These are phyloP conservation scores for Kazachstania sp. DNA, from an alignment of 1,139 yeast genomes.

Conservation along the genomic window DNA sequence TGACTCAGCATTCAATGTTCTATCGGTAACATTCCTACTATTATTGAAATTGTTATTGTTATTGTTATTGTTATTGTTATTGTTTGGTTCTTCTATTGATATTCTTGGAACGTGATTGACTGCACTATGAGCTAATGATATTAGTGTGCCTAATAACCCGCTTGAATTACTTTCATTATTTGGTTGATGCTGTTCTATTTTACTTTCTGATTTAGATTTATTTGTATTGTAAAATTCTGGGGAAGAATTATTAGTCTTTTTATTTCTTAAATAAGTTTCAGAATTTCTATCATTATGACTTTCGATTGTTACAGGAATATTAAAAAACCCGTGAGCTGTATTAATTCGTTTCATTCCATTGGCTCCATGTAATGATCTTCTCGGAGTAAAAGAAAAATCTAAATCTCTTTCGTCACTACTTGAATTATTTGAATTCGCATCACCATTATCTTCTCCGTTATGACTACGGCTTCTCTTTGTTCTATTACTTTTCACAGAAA, in stretches of 20 bases:
- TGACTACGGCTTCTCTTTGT: conserved; percentile 1
- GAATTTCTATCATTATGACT: conserved; percentile 4
- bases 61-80: conserved; percentile 4
- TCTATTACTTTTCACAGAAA: conserved; percentile 14
- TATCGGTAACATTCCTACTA: conserved; percentile 1
- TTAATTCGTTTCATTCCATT: conserved; percentile 16
- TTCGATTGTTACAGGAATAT: conserved; percentile 17
- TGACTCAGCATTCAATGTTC: neutral
- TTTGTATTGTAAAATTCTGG: neutral
- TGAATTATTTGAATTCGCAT: neutral
- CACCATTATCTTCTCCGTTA: neutral
- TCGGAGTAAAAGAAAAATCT: conserved; percentile 10
- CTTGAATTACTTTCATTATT: conserved; percentile 9
- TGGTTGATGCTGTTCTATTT: neutral
- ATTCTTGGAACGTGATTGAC: conserved; percentile 19
- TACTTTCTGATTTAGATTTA: conserved; percentile 1
- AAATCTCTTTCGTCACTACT: conserved; percentile 6
- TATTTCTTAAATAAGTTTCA: neutral
- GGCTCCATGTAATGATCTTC: conserved; percentile 21
- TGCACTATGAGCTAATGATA: conserved; percentile 21
- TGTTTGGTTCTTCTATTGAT: conserved; percentile 8
- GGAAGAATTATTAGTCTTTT: neutral
- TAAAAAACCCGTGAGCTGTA: conserved; percentile 13
- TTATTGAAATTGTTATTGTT: conserved; percentile 3
- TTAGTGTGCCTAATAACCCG: conserved; percentile 13